Percentiles rank a stretch among this genome's conserved stretches.
These are phyloP conservation scores for Jaminaea rosea DNA, from an alignment of 1,284 basidiomycete species.

Conservation along the genomic window DNA sequence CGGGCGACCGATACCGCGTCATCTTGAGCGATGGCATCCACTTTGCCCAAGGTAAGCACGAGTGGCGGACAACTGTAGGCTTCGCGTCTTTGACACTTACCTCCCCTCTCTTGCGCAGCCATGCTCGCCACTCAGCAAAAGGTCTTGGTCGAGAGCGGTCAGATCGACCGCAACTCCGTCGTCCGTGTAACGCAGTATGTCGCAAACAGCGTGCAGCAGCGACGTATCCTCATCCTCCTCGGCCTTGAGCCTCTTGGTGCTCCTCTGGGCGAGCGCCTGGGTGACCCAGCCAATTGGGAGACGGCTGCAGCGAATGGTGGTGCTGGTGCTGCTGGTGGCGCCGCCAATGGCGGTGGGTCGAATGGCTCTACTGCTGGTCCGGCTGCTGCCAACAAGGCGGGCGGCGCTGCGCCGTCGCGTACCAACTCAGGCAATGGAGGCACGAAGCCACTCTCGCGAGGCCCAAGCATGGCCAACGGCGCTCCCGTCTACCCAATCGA, in stretches of 20 bases:
- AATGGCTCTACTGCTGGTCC: no score
- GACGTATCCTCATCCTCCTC: slow-evolving; percentile 76
- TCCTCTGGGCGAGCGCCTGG: slow-evolving; percentile 26
- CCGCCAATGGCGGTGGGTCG: slow-evolving; percentile 17
- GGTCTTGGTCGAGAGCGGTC: slow-evolving; percentile 61
- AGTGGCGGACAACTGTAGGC: neutral
- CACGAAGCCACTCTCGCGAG: neutral
- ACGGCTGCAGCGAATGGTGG: slow-evolving; percentile 3
- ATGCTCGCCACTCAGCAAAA: slow-evolving; percentile 95
- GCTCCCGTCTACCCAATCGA: slow-evolving; percentile 73
- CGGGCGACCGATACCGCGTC: slow-evolving; percentile 41
- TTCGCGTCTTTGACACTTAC: neutral
- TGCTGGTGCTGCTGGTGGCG: neutral
- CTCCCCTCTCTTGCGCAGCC: slow-evolving; percentile 47
- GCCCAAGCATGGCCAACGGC: slow-evolving; percentile 12
- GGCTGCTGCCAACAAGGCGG: slow-evolving; percentile 1
- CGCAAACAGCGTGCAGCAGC: slow-evolving; percentile 70
- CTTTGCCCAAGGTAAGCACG: slow-evolving; percentile 38
- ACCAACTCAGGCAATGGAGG: slow-evolving; percentile 3
- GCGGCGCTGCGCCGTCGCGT: neutral
- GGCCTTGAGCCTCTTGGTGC: slow-evolving; percentile 52
- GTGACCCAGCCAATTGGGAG: slow-evolving; percentile 16
- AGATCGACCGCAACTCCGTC: slow-evolving; percentile 64
- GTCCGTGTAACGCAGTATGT: slow-evolving; percentile 68
- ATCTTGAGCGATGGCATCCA: slow-evolving; percentile 44